Base-by-base conservation (phyloP, 176 grass and related monocot genomes). In the Elaeis guineensis region DNA sequence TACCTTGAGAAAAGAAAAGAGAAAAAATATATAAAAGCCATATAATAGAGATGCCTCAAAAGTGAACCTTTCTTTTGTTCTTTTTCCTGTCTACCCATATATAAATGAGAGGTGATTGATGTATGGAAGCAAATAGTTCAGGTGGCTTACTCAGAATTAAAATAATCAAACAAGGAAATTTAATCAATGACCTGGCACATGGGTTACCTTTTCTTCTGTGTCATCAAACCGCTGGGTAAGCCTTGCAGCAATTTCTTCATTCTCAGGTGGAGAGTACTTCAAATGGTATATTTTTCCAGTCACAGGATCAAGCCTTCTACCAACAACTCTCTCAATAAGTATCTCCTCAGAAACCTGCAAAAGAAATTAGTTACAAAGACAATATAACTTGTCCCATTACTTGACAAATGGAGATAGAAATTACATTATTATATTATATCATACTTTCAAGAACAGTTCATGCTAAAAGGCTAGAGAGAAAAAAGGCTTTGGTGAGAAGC, bases 241-340 rank as follows among this genome's bases (percentile, higher is more conserved):
- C 72, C 88, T 90, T 59, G 87, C 71, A 54, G 88, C 81, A 29
- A 98, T 89, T 83, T 92, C 87, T 70, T 89, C 93, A 74, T 71
- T 98, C 69, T 98, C 84, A 67, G 93, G 93, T 12, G 87, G 87
- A 70, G 87, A 89, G 59, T 92, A 98, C 44, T 78, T 92, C 32
- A 98, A 71, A 80, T 98, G 93, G 65, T 98, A 98, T 71, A 98
- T 98, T 75, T 84, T 98, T 21, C 93, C 93, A 35, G 93, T 92
- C 50, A 74, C 78, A 70, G 93, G 93, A 78, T 98, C 93, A 50
- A 75, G 69, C 17, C 84, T 78, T 78, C 93, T 89, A 23, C 93
- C 93, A 55, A 98, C 84, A 51, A 98, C 93, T 70, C 87, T 85
- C 75, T 98, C 93, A 64, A 98, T 78, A 69, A 98, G 78, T 58